Base-by-base conservation (phyloP, 768 basidiomycete genomes). In the Imleria badia region DNA sequence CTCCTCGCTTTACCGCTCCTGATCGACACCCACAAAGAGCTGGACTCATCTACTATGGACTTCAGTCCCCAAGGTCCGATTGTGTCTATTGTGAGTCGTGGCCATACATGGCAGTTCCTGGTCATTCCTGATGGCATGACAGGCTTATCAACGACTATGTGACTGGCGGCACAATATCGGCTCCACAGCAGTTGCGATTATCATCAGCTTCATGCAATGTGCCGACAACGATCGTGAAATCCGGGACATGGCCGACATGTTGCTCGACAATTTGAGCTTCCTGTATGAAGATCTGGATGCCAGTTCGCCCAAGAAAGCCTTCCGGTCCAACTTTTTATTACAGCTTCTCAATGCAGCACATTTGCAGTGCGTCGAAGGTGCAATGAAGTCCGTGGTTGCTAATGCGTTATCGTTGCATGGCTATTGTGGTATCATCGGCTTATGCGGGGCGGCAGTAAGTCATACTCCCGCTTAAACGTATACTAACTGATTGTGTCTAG, bases 141-240 rank as follows among this genome's bases (percentile, higher is more conserved):
- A 50, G 51, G 58, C 47, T 0, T 20, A 53, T 59, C 56, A 53
- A 51, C 2, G 14, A 13, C 3, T 60, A 5, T 58, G 48, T 3
- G 31, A 60, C 13, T 60, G 59, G 53, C 20, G 7, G 0, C 43
- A 55, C 20, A 50, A 50, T 17, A 45, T 58, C 2, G 43, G 44
- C 3, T 58, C 48, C 26, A 54, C 53, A 1, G 34, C 56, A 5
- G 20, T 58, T 4, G n/a, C n/a, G 1, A 44, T 58, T 17, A 35
- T 58, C 7, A 49, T 58, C 19, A 36, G 5, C 10, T 42, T 54
- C 19, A 10, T 55, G 43, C 12, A 51, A 23, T 51, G 30, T n/a
- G 36, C 43, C 0, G 2, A 10, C 2, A n/a, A 4, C 3, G 34
- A 45, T 3, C 2, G 4, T 11, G 34, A 58, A 15, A 47, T 13